These are phyloP conservation scores for Scheffersomyces stipitis DNA, from an alignment of 805 yeast species.

Conservation along the genomic window DNA sequence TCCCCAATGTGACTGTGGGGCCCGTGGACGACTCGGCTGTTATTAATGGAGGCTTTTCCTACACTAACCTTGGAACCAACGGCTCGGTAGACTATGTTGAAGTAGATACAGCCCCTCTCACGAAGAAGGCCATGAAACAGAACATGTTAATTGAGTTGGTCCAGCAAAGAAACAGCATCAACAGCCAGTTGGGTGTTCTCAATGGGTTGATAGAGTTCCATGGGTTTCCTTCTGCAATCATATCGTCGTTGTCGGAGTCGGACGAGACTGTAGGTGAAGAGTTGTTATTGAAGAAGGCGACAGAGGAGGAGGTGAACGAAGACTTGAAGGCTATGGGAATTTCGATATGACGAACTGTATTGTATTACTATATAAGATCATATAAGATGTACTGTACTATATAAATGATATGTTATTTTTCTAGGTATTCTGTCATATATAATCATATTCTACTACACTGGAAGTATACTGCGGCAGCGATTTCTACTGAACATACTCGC, in stretches of 20 bases:
- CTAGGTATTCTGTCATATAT: too few species aligned
- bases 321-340: constrained; percentile 72
- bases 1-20: constrained; percentile 21
- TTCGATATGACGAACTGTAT: constrained; percentile 13
- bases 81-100: constrained; percentile 2
- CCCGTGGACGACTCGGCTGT: constrained; percentile 11
- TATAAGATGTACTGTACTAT: too few species aligned
- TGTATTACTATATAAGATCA: too few species aligned
- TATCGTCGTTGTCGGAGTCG: constrained; percentile 39
- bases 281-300: constrained; percentile 52
- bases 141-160: constrained; percentile 46
- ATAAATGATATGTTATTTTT: too few species aligned
- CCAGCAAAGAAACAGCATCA: constrained; percentile 63
- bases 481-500: too few species aligned
- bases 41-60: neutral
- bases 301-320: constrained; percentile 68
- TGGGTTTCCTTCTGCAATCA: constrained; percentile 77
- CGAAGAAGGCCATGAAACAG: constrained; percentile 37
- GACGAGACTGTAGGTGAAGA: constrained; percentile 25
- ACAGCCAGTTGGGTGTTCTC: constrained; percentile 68
- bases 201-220: constrained; percentile 64
- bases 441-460: too few species aligned
- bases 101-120: constrained; percentile 15
- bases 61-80: constrained; percentile 1
- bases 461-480: too few species aligned